Conservation (phyloP, 1,284 basidiomycete genomes). For the Tilletiaria anomala region DNA sequence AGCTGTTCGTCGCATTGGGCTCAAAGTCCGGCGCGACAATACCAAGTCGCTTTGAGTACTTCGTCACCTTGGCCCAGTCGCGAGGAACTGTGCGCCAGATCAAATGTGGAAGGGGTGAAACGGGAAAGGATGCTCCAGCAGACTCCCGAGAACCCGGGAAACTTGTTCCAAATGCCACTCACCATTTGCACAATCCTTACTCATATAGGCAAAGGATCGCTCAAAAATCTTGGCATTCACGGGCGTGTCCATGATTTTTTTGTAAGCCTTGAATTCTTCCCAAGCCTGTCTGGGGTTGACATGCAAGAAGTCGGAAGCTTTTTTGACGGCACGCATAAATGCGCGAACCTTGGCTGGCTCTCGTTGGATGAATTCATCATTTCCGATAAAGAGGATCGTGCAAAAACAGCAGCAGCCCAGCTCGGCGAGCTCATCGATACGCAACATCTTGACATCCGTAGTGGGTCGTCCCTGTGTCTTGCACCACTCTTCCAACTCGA, state of each 20-base stretch:
- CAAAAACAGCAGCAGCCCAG: conserved; percentile 41
- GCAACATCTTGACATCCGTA: conserved; percentile 41
- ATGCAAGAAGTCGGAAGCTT: conserved; percentile 38
- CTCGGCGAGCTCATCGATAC: conserved; percentile 39
- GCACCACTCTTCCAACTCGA: conserved; percentile 41
- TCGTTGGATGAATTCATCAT: conserved; percentile 25
- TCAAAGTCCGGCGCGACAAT: conserved; percentile 35
- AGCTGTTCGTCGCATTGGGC: conserved; percentile 41
- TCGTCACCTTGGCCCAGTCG: conserved; percentile 37
- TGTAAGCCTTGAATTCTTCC: conserved; percentile 37
- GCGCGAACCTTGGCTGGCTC: conserved; percentile 38
- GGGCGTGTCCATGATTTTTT: conserved; percentile 36
- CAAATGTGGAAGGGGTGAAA: too few species aligned
- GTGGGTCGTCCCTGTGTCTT: conserved; percentile 33
- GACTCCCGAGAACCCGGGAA: too few species aligned
- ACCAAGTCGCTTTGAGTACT: conserved; percentile 40
- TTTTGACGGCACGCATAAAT: conserved; percentile 41
- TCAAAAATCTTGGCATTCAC: conserved; percentile 32
- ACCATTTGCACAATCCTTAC: conserved; percentile 30
- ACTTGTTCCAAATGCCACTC: not conserved
- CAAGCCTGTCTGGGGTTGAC: conserved; percentile 36
- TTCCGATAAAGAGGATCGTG: conserved; percentile 33
- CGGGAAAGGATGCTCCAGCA: too few species aligned
- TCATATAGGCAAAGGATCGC: conserved; percentile 41
- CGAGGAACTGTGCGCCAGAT: conserved; percentile 9